Percentiles rank a stretch among this genome's conserved stretches.
Conservation (phyloP, 768 basidiomycete species). For the Rubroboletus satanas region DNA sequence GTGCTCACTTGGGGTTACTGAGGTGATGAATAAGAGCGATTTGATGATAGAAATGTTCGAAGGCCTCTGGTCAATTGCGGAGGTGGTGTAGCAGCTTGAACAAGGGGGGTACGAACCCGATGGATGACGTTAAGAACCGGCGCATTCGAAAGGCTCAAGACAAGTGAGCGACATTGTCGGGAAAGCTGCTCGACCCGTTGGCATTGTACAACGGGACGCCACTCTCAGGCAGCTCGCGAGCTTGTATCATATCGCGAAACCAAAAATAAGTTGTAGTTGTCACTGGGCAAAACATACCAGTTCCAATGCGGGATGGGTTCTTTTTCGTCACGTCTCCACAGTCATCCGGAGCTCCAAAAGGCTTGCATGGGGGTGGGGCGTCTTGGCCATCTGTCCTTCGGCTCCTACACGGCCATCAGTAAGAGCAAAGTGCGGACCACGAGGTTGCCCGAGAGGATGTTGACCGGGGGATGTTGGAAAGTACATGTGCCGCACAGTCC, state of each 20-base stretch:
- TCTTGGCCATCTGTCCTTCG: background rate
- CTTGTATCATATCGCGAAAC: background rate
- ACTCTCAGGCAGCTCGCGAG: background rate
- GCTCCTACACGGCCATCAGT: background rate
- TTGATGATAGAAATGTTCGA: background rate
- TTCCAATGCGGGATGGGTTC: background rate
- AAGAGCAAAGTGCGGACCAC: background rate
- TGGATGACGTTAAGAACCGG: background rate
- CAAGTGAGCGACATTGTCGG: background rate
- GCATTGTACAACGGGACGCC: background rate
- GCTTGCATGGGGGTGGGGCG: background rate
- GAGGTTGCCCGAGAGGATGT: background rate
- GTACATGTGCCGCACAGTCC: conserved; percentile 18
- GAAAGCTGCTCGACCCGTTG: background rate
- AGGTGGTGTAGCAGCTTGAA: background rate
- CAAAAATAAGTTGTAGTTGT: conserved; percentile 4
- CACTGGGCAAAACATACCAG: background rate
- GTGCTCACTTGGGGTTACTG: background rate
- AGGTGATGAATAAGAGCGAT: background rate
- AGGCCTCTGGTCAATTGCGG: background rate
- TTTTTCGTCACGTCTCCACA: background rate
- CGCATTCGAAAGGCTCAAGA: too few species aligned
- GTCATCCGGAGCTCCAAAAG: background rate
- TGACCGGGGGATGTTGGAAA: background rate
- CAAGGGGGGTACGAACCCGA: background rate